A percentile compares a stretch with the other conserved stretches of the same genome.
Conservation (phyloP, 306 rosid species). For the Dryas alaskensis region DNA sequence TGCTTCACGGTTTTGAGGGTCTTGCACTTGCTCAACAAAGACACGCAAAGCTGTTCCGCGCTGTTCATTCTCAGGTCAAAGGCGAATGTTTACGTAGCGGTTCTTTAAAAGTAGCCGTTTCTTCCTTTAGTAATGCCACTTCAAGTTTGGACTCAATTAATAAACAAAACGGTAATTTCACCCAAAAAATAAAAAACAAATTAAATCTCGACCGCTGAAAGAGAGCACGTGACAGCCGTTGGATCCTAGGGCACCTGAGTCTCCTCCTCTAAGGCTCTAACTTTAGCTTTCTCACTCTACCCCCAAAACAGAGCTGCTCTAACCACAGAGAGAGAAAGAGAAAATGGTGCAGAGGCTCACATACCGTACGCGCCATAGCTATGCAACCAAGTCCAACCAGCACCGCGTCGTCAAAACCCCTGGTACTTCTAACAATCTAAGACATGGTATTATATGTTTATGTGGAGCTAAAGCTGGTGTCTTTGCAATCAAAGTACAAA, state of each 20-base stretch:
- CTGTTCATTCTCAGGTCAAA: slow-evolving; percentile 29
- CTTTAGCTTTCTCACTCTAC: background rate
- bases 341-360: slow-evolving; percentile 25
- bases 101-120: background rate
- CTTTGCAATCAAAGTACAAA: background rate
- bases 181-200: background rate
- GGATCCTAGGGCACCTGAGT: slow-evolving; percentile 25
- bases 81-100: background rate
- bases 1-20: slow-evolving; percentile 49
- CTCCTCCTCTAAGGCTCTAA: background rate
- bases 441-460: background rate
- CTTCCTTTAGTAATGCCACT: background rate
- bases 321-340: background rate
- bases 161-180: too few relatives aligned
- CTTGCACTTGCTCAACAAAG: slow-evolving; percentile 48
- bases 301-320: background rate
- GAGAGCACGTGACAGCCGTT: slow-evolving; percentile 15
- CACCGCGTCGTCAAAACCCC: slow-evolving; percentile 29
- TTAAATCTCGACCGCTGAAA: slow-evolving; percentile 14
- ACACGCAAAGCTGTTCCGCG: slow-evolving; percentile 35
- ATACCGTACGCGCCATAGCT: slow-evolving; percentile 26
- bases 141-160: background rate
- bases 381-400: slow-evolving; percentile 26
- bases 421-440: background rate
- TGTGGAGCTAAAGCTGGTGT: background rate